Evolutionary conservation across 2,329 filamentous ascomycete genomes (phyloP).

Genomic region (Fusarium hainanense): DNA sequence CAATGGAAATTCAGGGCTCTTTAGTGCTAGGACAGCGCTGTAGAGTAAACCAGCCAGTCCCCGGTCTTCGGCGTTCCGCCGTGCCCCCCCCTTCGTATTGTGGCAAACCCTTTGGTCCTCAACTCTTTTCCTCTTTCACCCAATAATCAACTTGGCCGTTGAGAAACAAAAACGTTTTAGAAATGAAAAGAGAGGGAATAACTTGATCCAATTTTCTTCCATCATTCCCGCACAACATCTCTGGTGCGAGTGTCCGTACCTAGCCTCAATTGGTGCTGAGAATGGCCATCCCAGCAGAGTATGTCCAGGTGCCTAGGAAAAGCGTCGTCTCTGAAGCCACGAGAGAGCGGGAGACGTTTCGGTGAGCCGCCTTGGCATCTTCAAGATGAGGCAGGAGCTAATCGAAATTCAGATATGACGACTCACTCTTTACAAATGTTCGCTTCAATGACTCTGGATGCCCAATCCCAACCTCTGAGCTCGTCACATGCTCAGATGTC

Average conservation of each 20-base stretch:
- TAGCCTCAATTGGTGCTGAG: background rate
- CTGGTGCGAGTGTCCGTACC: background rate
- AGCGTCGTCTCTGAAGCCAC: slow-evolving; percentile 40
- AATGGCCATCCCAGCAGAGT: slow-evolving; percentile 8
- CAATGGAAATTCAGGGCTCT: background rate
- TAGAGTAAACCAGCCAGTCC: background rate
- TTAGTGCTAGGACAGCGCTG: background rate
- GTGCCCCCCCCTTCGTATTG: background rate
- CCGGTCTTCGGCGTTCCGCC: slow-evolving; percentile 18
- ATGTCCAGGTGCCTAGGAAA: slow-evolving; percentile 17
- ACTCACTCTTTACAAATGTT: slow-evolving; percentile 25
- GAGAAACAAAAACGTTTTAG: background rate
- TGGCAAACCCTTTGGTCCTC: background rate
- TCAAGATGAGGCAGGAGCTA: background rate
- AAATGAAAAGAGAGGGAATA: background rate
- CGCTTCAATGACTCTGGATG: slow-evolving; percentile 42
- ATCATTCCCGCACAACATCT: background rate
- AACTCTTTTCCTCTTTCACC: background rate
- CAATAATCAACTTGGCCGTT: slow-evolving; percentile 3
- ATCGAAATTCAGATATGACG: slow-evolving; percentile 12
- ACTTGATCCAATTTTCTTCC: background rate
- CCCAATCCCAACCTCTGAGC: slow-evolving; percentile 39
- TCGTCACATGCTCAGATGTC: slow-evolving; percentile 49
- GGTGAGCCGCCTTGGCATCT: slow-evolving; percentile 26
- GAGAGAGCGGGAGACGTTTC: slow-evolving; percentile 50